Evolutionary conservation across 306 rosid species (phyloP), one percentile per base, ranked within the genome.

Genomic region (Lathyrus sativus): DNA sequence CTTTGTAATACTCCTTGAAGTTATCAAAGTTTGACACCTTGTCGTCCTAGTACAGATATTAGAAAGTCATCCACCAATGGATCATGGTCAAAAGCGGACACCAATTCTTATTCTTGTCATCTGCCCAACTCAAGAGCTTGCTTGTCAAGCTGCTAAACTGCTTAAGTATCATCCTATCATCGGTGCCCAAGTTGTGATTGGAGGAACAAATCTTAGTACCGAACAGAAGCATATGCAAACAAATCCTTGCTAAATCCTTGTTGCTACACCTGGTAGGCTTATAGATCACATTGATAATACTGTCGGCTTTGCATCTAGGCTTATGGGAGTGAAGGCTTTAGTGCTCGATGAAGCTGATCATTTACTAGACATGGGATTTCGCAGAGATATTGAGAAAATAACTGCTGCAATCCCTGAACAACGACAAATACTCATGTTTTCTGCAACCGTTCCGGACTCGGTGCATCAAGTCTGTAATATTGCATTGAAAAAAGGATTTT

Each of bases 261-360:
- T 93, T 53, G 99, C 99, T 45, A 93, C 99, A 19, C 99, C 99
- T 53, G 99, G 99, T 80, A 90, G 99, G 88, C 97, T 93, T 74
- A 93, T 65, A 76, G 99, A 93, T 81, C 99, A 93, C 78, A 76
- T 84, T 54, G 92, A 88, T 82, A 93, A 90, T 73, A 93, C 99
- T 7, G 77, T 92, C 46, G 99, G 99, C 66, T 90, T 93, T 72
- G 96, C 99, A 70, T 78, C 91, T 72, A 85, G 95, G 80, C 78
- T 93, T 74, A 93, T 84, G 97, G 99, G 99, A 51, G 97, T 93
- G 68, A 88, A 88, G 71, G 88, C 87, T n/a, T n/a, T n/a, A n/a
- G n/a, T n/a, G n/a, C n/a, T n/a, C n/a, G n/a, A n/a, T n/a, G n/a
- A n/a, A n/a, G n/a, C n/a, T n/a, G n/a, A n/a, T n/a, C n/a, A n/a